Evolutionary conservation across 2,329 filamentous ascomycete genomes (phyloP).

Genomic region (Ceratocystis ficicola): DNA sequence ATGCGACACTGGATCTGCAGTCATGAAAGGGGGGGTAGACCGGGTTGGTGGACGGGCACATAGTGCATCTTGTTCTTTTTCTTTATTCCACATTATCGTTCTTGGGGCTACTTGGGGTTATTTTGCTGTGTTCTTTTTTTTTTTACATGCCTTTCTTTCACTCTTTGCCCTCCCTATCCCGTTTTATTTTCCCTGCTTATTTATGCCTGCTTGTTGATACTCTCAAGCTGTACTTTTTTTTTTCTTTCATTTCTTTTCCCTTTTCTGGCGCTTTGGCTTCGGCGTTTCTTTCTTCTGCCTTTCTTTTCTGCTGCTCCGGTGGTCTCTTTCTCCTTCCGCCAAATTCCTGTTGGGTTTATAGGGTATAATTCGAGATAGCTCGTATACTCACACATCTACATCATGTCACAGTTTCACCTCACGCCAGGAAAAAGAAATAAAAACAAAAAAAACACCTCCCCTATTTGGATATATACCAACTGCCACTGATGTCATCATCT

Average conservation of each 20-base stretch:
- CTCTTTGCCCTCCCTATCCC: neutral
- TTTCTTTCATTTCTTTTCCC: neutral
- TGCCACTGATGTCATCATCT: neutral
- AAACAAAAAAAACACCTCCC: neutral
- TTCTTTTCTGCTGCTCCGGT: neutral
- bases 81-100: neutral
- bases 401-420: neutral
- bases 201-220: neutral
- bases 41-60: neutral
- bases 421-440: neutral
- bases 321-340: neutral
- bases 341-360: neutral
- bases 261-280: neutral
- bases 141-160: neutral
- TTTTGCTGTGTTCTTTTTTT: constrained; percentile 9
- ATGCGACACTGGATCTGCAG: constrained; percentile 39
- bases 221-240: neutral
- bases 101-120: neutral
- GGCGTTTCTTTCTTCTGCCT: neutral
- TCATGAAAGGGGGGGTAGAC: constrained; percentile 21
- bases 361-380: neutral
- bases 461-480: constrained; percentile 9
- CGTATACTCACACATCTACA: neutral
- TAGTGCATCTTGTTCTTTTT: neutral
- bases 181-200: neutral